Evolutionary conservation across 441 rosid species (phyloP).

Genomic region (Croton setiger): DNA sequence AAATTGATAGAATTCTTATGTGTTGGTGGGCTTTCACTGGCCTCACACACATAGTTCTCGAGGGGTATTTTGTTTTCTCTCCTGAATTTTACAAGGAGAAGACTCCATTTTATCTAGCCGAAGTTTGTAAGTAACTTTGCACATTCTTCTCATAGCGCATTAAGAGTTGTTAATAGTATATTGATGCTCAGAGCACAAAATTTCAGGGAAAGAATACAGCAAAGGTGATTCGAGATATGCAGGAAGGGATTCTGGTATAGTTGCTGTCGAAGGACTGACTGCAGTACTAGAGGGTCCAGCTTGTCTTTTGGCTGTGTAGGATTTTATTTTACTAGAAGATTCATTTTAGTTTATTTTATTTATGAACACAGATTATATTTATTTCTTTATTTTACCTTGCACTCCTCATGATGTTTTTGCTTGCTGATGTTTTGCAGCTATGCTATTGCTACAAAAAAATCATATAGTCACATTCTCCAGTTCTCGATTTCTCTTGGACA

Average conservation of each 20-base stretch:
- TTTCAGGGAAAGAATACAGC: slow-evolving; percentile 91
- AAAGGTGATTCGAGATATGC: slow-evolving; percentile 96
- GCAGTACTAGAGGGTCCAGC: slow-evolving; percentile 86
- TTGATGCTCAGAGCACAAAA: not conserved
- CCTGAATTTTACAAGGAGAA: slow-evolving; percentile 82
- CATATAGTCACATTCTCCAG: slow-evolving; percentile 78
- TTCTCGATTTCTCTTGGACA: slow-evolving; percentile 74
- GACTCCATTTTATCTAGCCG: slow-evolving; percentile 67
- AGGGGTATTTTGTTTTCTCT: slow-evolving; percentile 85
- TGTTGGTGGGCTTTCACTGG: slow-evolving; percentile 99
- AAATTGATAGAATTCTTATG: slow-evolving; percentile 65
- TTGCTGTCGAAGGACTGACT: slow-evolving; percentile 80
- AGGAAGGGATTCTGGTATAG: slow-evolving; percentile 62
- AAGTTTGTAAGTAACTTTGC: slow-evolving; percentile 66
- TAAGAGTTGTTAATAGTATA: not conserved
- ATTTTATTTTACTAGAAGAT: not conserved
- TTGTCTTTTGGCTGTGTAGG: slow-evolving; percentile 71
- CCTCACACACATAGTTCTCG: slow-evolving; percentile 72
- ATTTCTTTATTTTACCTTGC: not conserved
- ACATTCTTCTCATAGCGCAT: not conserved
- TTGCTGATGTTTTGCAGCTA: slow-evolving; percentile 38
- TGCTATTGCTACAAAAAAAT: slow-evolving; percentile 71
- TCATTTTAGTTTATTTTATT: not conserved
- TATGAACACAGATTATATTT: not conserved
- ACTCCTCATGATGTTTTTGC: slow-evolving; percentile 1